Base-by-base conservation (phyloP, 345 rosid genomes). In the Microthlaspi erraticum region DNA sequence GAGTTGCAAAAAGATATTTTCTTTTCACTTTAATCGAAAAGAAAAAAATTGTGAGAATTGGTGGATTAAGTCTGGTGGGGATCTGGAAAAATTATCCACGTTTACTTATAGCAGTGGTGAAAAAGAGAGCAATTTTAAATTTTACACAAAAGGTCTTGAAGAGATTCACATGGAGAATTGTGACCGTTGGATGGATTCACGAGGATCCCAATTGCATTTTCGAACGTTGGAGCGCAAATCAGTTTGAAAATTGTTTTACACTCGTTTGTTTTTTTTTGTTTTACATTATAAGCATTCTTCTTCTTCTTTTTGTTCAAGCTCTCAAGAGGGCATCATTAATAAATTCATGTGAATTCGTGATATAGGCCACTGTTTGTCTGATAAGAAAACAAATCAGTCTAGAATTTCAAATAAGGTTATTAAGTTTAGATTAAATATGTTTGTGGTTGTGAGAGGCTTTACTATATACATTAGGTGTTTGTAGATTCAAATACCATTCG, bases 141-240 rank as follows among this genome's bases (percentile, higher is more conserved):
- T 52, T 64, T 11, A 57, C 29, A 68, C 76, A 74, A 61, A 49
- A 76, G 29, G 63, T 18, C 53, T 69, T 86, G 79, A 88, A 87
- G 84, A 75, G 66, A 48, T 75, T 85, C 97, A 85, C 92, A 88
- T 85, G 94, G 73, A 75, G 75, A 78, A 74, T 77, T 76, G 78
- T 67, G 83, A 83, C 89, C 87, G 86, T 84, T 84, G 50, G 88
- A 81, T 81, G 38, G 12, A 74, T 82, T 82, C 85, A 82, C 85
- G 83, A 43, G 83, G 29, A 56, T 70, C 77, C 81, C 75, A 32
- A 52, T 70, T 62, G 23, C 61, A 44, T 56, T 71, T 73, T 70
- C 63, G 80, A 88, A 81, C 83, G 83, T 81, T 84, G 93, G 93
- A 88, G 88, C 88, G 90, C 87, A 80, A 78, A 73, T 26, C 58